A percentile compares a stretch with the other conserved stretches of the same genome.
Conservation (phyloP, 2,329 filamentous ascomycete genomes). For the Aspergillus felis region DNA sequence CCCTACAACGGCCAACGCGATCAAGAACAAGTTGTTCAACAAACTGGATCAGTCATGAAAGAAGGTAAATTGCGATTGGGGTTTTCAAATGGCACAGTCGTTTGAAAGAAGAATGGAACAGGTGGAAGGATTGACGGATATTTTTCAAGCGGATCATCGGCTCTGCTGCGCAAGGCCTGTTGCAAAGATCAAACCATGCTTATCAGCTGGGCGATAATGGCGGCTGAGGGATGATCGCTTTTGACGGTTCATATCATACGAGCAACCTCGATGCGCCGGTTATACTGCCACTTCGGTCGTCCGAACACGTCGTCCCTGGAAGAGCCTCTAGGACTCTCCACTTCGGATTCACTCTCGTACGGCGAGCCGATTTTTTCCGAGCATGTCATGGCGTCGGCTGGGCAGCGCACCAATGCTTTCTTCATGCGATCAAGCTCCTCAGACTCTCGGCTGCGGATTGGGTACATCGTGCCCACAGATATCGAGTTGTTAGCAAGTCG, state of each 20-base stretch:
- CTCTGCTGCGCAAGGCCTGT: background rate
- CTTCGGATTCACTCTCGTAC: slow-evolving; percentile 26
- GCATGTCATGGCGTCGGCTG: slow-evolving; percentile 12
- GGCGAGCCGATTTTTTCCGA: slow-evolving; percentile 12
- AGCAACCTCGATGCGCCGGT: slow-evolving; percentile 21
- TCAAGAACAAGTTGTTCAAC: background rate
- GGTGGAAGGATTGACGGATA: background rate
- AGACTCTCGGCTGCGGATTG: slow-evolving; percentile 28
- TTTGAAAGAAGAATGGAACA: background rate
- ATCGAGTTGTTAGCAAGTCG: slow-evolving; percentile 28
- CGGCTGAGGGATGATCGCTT: no score
- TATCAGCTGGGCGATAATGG: no score
- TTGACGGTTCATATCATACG: slow-evolving; percentile 26
- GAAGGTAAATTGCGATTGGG: background rate
- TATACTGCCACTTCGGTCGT: slow-evolving; percentile 25
- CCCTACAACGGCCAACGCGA: no score
- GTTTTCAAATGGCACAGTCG: background rate
- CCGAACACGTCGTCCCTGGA: slow-evolving; percentile 21
- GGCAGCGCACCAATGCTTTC: slow-evolving; percentile 19
- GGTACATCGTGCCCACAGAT: slow-evolving; percentile 30
- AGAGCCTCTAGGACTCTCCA: slow-evolving; percentile 14
- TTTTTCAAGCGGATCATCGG: background rate
- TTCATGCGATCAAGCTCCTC: slow-evolving; percentile 29
- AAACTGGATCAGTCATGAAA: background rate
- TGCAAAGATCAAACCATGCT: no score